Evolutionary conservation across 164 flowering plant species (phyloP).

Genomic region (Vitis riparia): DNA sequence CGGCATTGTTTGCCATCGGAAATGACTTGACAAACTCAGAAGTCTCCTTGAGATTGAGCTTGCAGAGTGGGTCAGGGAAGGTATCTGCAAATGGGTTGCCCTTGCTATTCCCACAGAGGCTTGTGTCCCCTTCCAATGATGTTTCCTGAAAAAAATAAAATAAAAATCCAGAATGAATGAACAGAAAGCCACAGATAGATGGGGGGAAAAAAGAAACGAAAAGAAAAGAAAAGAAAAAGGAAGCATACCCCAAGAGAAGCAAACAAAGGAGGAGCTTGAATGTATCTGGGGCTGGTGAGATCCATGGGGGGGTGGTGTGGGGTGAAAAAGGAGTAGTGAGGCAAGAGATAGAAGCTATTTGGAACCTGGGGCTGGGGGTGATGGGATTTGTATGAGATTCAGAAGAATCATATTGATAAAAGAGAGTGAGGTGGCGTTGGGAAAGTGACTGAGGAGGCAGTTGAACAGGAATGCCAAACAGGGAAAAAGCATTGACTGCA

Average conservation of each 20-base stretch:
- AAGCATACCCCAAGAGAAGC: slow-evolving; percentile 32
- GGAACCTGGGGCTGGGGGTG: slow-evolving; percentile 1
- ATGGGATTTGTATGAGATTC: slow-evolving; percentile 3
- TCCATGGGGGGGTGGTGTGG: slow-evolving; percentile 41
- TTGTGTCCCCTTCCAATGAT: slow-evolving; percentile 34
- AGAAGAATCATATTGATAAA: slow-evolving; percentile 1
- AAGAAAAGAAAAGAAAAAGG: slow-evolving; percentile 2
- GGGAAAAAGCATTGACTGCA: slow-evolving; percentile 23
- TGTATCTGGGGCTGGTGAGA: slow-evolving; percentile 41
- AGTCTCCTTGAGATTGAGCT: slow-evolving; percentile 80
- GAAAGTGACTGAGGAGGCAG: slow-evolving; percentile 11
- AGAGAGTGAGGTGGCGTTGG: not conserved
- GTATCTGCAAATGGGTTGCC: slow-evolving; percentile 62
- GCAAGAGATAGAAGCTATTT: slow-evolving; percentile 4
- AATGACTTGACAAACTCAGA: slow-evolving; percentile 81
- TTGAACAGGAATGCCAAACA: slow-evolving; percentile 7
- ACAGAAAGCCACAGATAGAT: not conserved
- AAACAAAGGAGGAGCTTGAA: slow-evolving; percentile 38
- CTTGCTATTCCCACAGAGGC: slow-evolving; percentile 33
- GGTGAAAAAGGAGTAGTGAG: not conserved
- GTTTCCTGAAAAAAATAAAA: slow-evolving; percentile 33
- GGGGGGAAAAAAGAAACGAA: not conserved
- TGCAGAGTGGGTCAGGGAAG: slow-evolving; percentile 75
- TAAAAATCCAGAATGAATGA: not conserved
- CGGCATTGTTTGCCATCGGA: slow-evolving; percentile 38